Evolutionary conservation across 768 basidiomycete species (phyloP).

Genomic region (Pleurotus sapidus): DNA sequence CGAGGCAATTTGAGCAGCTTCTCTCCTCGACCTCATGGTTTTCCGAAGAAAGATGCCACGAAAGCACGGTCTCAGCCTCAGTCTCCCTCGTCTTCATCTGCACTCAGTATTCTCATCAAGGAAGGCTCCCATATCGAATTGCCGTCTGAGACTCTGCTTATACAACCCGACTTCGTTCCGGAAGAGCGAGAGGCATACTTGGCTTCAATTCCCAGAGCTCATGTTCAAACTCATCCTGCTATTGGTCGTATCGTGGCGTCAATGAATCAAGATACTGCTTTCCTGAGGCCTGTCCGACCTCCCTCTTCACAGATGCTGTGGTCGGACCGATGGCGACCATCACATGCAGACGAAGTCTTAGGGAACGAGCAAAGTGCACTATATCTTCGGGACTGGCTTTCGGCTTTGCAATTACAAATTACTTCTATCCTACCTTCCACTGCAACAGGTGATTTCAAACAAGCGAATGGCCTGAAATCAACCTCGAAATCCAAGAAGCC

Average conservation of each 20-base stretch:
- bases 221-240: slow-evolving; percentile 40
- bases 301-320: slow-evolving; percentile 47
- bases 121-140: neutral
- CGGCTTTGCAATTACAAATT: slow-evolving; percentile 61
- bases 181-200: slow-evolving; percentile 13
- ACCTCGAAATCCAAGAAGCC: slow-evolving; percentile 15
- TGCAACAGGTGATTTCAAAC: slow-evolving; percentile 11
- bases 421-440: slow-evolving; percentile 6
- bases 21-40: neutral
- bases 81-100: neutral
- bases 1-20: slow-evolving; percentile 47
- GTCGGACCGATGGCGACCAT: slow-evolving; percentile 76
- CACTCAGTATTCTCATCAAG: slow-evolving; percentile 6
- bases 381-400: slow-evolving; percentile 79
- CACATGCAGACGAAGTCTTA: slow-evolving; percentile 68
- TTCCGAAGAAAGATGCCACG: neutral
- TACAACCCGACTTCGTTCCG: neutral
- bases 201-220: slow-evolving; percentile 20
- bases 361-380: slow-evolving; percentile 71
- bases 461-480: slow-evolving; percentile 19
- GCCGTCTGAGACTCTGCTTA: neutral
- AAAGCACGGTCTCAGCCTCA: too few species aligned
- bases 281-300: slow-evolving; percentile 7
- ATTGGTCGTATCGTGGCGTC: slow-evolving; percentile 37
- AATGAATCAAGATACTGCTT: slow-evolving; percentile 13